phyloP scores from a whole-genome alignment of 371 early-diverging fungal species.

The Phascolomyces articulosus region DNA sequence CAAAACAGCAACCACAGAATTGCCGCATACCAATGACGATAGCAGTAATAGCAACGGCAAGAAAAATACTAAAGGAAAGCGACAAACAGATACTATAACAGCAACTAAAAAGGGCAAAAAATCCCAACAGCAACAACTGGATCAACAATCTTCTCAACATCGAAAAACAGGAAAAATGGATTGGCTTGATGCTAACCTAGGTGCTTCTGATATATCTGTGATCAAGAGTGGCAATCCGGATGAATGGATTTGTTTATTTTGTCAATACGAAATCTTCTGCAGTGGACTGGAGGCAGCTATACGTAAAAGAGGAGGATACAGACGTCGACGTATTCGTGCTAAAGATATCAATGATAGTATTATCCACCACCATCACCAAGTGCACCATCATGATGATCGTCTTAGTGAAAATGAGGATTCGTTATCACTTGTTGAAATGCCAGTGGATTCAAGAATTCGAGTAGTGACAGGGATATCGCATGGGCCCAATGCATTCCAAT shows the following conservation, averaged over 20 bases:
- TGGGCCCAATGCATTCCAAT: too few species aligned
- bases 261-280: conserved; percentile 22
- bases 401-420: background rate
- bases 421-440: background rate
- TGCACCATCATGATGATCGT: background rate
- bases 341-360: background rate
- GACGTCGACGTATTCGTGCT: background rate
- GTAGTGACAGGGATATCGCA: background rate
- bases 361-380: background rate
- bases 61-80: background rate
- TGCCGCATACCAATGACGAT: background rate
- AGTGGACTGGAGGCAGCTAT: conserved; percentile 10
- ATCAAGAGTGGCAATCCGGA: conserved; percentile 14
- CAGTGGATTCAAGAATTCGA: background rate
- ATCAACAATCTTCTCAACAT: background rate
- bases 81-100: background rate
- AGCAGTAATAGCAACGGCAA: background rate
- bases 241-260: conserved; percentile 23
- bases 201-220: conserved; percentile 12
- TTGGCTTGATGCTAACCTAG: conserved; percentile 4
- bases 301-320: conserved; percentile 9
- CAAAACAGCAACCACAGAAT: background rate
- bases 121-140: background rate
- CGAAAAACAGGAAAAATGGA: conserved; percentile 1
- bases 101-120: conserved; percentile 12